A percentile compares a stretch with the other conserved stretches of the same genome.
Evolutionary conservation across 257 asterid species (phyloP).

Genomic region (Cruciata laevipes): DNA sequence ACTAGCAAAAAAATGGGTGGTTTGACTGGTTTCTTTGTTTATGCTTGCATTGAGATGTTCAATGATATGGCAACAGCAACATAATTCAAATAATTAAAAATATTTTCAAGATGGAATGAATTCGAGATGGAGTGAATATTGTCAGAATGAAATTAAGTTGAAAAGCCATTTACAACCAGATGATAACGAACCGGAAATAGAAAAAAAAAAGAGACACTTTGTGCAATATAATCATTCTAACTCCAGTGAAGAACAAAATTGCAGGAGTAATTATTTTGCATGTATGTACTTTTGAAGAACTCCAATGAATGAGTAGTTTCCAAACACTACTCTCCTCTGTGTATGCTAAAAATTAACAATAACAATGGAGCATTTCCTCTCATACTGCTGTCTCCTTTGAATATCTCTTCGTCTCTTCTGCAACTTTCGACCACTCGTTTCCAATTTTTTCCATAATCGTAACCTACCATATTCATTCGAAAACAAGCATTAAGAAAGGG

Average conservation of each 20-base stretch:
- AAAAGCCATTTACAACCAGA: too few relatives aligned
- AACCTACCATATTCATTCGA: slow-evolving; percentile 43
- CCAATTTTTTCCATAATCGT: slow-evolving; percentile 61
- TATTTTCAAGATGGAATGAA: too few relatives aligned
- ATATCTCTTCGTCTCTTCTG: slow-evolving; percentile 66
- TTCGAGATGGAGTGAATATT: too few relatives aligned
- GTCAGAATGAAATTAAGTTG: too few relatives aligned
- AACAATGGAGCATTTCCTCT: not conserved
- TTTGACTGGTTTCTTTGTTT: too few relatives aligned
- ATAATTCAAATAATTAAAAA: too few relatives aligned
- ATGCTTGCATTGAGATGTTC: too few relatives aligned
- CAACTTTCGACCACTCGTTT: slow-evolving; percentile 77
- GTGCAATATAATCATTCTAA: not conserved
- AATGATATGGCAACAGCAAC: too few relatives aligned
- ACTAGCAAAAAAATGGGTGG: too few relatives aligned
- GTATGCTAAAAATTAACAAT: not conserved
- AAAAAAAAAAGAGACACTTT: not conserved
- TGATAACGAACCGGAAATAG: too few relatives aligned
- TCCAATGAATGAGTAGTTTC: not conserved
- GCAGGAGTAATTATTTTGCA: slow-evolving; percentile 7
- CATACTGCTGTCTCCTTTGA: slow-evolving; percentile 36
- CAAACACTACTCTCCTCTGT: not conserved
- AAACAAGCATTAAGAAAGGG: slow-evolving; percentile 11
- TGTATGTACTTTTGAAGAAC: slow-evolving; percentile 10
- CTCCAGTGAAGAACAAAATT: not conserved